phyloP scores from a whole-genome alignment of 495 filamentous ascomycete genomes.

The Neurospora sp. region DNA sequence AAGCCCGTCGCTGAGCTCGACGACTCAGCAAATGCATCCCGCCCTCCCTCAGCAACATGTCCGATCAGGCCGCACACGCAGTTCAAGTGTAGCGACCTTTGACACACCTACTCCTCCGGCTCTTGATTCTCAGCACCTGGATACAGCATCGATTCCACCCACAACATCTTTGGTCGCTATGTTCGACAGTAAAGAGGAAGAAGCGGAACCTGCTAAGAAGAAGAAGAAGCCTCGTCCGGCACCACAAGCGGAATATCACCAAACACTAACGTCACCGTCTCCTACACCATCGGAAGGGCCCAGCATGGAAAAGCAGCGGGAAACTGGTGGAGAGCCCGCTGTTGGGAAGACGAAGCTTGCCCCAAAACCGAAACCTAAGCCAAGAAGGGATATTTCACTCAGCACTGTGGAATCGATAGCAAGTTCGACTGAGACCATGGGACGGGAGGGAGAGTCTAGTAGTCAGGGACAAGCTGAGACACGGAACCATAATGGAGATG shows the following conservation, averaged over 20 bases:
- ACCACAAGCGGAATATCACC: neutral
- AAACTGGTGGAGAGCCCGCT: neutral
- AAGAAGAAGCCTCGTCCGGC: conserved; percentile 2
- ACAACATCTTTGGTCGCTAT: conserved; percentile 50
- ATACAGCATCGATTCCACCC: conserved; percentile 43
- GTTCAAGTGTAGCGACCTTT: conserved; percentile 14
- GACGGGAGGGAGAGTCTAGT: neutral
- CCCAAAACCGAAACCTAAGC: conserved; percentile 11
- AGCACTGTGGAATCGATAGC: neutral
- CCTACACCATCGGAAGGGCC: conserved; percentile 1
- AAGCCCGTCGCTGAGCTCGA: neutral
- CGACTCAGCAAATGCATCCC: conserved; percentile 19
- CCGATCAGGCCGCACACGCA: conserved; percentile 11
- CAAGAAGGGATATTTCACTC: neutral
- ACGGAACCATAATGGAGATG: neutral
- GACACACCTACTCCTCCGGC: conserved; percentile 6
- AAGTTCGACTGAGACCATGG: neutral
- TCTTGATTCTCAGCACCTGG: conserved; percentile 24
- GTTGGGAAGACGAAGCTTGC: conserved; percentile 2
- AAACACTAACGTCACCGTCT: neutral
- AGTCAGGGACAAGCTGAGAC: neutral
- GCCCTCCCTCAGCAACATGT: conserved; percentile 4
- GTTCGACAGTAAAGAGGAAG: conserved; percentile 40
- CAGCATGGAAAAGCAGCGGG: neutral
- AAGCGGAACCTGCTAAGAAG: conserved; percentile 31